Evolutionary conservation across 1,284 basidiomycete genomes (phyloP).

Genomic region (Sphaerobolus stellatus): DNA sequence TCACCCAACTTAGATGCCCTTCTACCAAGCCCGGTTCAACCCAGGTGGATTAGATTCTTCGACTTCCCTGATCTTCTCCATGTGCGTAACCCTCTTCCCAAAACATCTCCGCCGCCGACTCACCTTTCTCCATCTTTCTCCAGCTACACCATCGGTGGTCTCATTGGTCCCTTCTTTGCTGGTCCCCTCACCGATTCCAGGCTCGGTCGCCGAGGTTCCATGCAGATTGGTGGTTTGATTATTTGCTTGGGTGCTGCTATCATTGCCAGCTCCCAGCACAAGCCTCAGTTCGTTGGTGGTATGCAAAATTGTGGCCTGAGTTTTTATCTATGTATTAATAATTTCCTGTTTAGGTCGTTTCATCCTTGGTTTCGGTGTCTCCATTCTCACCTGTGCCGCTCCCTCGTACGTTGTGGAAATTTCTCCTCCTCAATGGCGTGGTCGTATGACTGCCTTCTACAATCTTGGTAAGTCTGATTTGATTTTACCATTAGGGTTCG

Average conservation of each 20-base stretch:
- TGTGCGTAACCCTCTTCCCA: constrained; percentile 14
- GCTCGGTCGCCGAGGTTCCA: constrained; percentile 51
- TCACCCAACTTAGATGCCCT: constrained; percentile 15
- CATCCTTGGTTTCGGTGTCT: constrained; percentile 46
- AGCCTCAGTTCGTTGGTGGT: constrained; percentile 32
- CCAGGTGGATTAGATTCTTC: constrained; percentile 24
- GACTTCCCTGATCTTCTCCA: constrained; percentile 24
- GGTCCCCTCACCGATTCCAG: constrained; percentile 23
- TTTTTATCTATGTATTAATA: background rate
- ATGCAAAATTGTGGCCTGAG: background rate
- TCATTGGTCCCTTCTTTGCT: constrained; percentile 23
- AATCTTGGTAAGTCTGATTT: constrained; percentile 39
- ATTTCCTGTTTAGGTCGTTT: constrained; percentile 43
- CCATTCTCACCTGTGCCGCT: constrained; percentile 49
- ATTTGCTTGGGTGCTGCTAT: constrained; percentile 34
- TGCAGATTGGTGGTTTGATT: constrained; percentile 43
- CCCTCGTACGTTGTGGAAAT: constrained; percentile 50
- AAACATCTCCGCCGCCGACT: constrained; percentile 1
- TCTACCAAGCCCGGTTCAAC: constrained; percentile 26
- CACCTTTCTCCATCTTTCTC: background rate
- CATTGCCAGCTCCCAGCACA: constrained; percentile 42
- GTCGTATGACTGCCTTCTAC: constrained; percentile 54
- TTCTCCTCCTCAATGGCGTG: constrained; percentile 64
- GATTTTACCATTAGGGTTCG: constrained; percentile 24
- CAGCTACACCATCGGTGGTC: constrained; percentile 22